Evolutionary conservation across 2,329 filamentous ascomycete genomes (phyloP).

Genomic region (Epichloe elymi): DNA sequence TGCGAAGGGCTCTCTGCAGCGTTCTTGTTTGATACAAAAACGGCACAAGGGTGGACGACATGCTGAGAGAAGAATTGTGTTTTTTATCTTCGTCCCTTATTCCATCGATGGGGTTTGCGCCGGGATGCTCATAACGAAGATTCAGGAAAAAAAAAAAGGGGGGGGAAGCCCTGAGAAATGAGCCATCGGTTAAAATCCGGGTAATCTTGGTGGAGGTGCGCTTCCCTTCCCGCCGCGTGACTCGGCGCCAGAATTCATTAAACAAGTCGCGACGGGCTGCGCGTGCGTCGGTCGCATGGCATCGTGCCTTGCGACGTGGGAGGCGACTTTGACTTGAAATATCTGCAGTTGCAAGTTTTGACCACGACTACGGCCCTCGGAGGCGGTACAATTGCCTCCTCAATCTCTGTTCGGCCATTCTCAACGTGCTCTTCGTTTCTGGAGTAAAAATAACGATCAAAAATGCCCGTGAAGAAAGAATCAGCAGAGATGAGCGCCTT

Average conservation of each 20-base stretch:
- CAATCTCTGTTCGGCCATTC: neutral
- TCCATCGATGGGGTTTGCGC: neutral
- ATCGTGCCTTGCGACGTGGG: neutral
- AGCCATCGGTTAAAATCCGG: neutral
- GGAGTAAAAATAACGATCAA: neutral
- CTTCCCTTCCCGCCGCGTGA: constrained; percentile 8
- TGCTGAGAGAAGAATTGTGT: constrained; percentile 12
- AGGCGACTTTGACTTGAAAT: neutral
- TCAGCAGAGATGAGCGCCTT: constrained; percentile 58
- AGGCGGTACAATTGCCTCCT: too few species aligned
- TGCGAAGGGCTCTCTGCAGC: constrained; percentile 19
- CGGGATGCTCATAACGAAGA: neutral
- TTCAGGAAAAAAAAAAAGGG: neutral
- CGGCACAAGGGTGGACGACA: constrained; percentile 41
- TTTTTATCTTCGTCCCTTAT: neutral
- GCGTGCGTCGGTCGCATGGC: neutral
- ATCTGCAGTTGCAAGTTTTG: neutral
- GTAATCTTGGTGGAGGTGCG: neutral
- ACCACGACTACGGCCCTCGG: neutral
- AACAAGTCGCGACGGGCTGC: constrained; percentile 1
- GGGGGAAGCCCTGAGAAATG: too few species aligned
- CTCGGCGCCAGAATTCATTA: constrained; percentile 9
- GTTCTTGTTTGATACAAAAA: constrained; percentile 65
- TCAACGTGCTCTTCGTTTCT: too few species aligned
- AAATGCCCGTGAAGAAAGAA: constrained; percentile 34